Evolutionary conservation across 2,329 filamentous ascomycete species (phyloP).

Genomic region (Neonectria coccinea): DNA sequence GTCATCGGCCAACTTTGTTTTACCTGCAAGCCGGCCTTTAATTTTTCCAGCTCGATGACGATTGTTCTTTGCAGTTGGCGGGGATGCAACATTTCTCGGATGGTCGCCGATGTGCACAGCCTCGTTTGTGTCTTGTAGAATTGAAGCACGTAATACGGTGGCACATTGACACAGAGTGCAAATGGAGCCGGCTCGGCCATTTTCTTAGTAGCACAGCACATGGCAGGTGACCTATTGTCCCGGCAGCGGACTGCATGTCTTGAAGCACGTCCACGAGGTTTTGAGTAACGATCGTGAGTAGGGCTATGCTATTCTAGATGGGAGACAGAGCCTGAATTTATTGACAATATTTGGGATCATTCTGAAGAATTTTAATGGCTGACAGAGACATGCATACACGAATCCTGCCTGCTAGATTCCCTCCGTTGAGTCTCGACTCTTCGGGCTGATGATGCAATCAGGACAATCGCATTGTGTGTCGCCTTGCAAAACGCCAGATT

Average conservation of each 20-base stretch:
- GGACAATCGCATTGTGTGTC: background rate
- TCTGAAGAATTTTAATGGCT: background rate
- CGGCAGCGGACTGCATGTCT: slow-evolving; percentile 1
- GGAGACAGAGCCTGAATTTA: slow-evolving; percentile 1
- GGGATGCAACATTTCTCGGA: background rate
- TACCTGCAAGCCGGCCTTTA: background rate
- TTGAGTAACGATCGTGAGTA: background rate
- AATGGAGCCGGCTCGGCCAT: background rate
- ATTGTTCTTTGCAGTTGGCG: background rate
- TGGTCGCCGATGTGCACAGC: background rate
- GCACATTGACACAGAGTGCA: background rate
- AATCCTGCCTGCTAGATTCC: no score
- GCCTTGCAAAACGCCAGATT: background rate
- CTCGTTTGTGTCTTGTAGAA: background rate
- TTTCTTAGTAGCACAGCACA: background rate
- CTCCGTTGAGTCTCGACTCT: no score
- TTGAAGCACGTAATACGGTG: background rate
- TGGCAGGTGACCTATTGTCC: background rate
- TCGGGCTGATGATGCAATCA: background rate
- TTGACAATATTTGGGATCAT: background rate
- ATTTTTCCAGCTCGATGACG: background rate
- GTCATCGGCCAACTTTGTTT: background rate
- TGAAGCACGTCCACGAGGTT: background rate
- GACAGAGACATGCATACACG: background rate
- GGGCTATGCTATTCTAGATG: background rate